A percentile compares a stretch with the other conserved stretches of the same genome.
Conservation (phyloP, 148 eudicot species). For the Camellia granthamiana region DNA sequence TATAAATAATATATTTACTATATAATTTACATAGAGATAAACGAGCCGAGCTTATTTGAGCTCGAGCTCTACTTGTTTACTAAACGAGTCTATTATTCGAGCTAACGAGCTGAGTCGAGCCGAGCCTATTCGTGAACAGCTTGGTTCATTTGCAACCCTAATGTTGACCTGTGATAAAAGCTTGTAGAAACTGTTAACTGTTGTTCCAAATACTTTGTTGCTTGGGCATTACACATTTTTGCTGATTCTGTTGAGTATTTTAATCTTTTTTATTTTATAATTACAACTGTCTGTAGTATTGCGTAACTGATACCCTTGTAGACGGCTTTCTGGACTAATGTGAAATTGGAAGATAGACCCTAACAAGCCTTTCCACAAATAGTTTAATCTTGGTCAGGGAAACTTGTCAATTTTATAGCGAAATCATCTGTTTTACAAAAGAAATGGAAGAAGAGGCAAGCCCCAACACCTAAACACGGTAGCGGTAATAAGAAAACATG, state of each 20-base stretch:
- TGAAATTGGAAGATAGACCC: not conserved
- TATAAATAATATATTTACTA: too few species aligned
- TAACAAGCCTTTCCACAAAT: not conserved
- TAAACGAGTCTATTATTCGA: too few species aligned
- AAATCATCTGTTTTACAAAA: not conserved
- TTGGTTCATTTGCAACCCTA: too few species aligned
- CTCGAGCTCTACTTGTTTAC: too few species aligned
- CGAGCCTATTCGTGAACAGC: too few species aligned
- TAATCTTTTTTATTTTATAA: not conserved
- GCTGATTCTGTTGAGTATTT: not conserved
- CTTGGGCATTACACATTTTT: not conserved
- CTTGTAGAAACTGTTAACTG: not conserved
- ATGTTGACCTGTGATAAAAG: not conserved
- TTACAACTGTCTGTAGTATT: not conserved
- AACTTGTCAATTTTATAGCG: not conserved
- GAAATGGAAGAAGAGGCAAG: not conserved
- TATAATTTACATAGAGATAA: too few species aligned
- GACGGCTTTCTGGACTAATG: not conserved
- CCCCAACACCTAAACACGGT: not conserved
- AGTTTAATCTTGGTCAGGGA: not conserved
- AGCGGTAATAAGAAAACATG: not conserved
- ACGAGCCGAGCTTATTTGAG: too few species aligned
- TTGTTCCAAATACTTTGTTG: not conserved
- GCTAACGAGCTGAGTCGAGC: too few species aligned
- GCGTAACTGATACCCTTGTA: not conserved